Conservation (phyloP, 2,329 filamentous ascomycete genomes). For the Pseudogymnoascus sp. region DNA sequence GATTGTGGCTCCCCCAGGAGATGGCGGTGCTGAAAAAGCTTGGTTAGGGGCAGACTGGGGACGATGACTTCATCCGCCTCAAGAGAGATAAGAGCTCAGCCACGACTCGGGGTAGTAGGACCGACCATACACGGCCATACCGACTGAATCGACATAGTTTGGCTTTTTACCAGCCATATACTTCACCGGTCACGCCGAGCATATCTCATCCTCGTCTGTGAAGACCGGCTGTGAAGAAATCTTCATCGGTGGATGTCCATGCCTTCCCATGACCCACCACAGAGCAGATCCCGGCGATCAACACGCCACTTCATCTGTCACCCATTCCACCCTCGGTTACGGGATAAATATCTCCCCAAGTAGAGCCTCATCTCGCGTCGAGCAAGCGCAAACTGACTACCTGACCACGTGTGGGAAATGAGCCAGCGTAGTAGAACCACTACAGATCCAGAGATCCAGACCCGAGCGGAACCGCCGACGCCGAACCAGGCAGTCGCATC, state of each 20-base stretch:
- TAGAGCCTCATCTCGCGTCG: not conserved
- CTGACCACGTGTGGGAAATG: not conserved
- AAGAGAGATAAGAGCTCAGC: not conserved
- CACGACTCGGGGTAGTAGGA: not conserved
- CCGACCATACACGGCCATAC: not conserved
- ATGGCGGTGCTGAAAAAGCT: not conserved
- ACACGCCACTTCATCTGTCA: slow-evolving; percentile 1
- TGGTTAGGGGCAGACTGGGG: not conserved
- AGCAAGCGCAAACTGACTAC: no score
- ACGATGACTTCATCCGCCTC: not conserved
- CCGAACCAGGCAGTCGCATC: not conserved
- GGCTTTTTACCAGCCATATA: not conserved
- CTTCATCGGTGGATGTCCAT: not conserved
- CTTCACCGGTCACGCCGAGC: not conserved
- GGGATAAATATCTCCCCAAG: not conserved
- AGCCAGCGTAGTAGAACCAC: not conserved
- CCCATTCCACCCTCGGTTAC: not conserved
- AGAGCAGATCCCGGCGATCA: not conserved
- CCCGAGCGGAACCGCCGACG: not conserved
- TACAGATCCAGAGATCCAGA: not conserved
- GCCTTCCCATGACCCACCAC: not conserved
- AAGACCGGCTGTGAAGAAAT: not conserved
- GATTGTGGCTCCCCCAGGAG: not conserved
- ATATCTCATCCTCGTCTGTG: not conserved
- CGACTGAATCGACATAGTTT: not conserved